Conservation (phyloP, 768 basidiomycete genomes). For the Pulveroboletus ravenelii region DNA sequence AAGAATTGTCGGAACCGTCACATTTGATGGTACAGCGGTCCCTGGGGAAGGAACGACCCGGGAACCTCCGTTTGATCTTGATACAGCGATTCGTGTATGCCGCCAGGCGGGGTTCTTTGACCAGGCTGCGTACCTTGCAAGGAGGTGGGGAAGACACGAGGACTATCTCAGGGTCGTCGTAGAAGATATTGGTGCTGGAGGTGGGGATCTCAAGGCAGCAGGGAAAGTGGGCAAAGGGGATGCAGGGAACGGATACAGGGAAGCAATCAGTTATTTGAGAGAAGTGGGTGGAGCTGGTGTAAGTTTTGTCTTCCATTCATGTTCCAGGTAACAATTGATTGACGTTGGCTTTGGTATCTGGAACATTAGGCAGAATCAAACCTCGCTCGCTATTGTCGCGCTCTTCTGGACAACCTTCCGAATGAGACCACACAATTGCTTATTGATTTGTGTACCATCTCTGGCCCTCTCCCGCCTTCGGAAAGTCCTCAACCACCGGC, state of each 20-base stretch:
- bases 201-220: conserved; percentile 1
- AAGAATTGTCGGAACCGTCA: conserved; percentile 31
- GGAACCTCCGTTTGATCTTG: conserved; percentile 93
- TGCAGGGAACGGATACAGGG: conserved; percentile 43
- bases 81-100: conserved; percentile 95
- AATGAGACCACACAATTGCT: conserved; percentile 87
- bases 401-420: conserved; percentile 76
- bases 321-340: neutral
- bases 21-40: conserved; percentile 14
- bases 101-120: conserved; percentile 95
- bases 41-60: conserved; percentile 40
- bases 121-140: conserved; percentile 90
- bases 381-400: conserved; percentile 82
- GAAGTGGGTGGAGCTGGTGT: conserved; percentile 76
- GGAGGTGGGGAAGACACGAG: conserved; percentile 86
- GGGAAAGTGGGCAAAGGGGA: conserved; percentile 34
- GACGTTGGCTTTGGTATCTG: neutral
- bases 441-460: conserved; percentile 84
- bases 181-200: conserved; percentile 65
- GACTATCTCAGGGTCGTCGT: conserved; percentile 93
- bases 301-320: conserved; percentile 29
- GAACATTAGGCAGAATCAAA: conserved; percentile 76
- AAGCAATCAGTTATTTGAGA: conserved; percentile 78
- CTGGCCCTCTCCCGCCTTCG: conserved; percentile 40
- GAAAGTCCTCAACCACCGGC: conserved; percentile 18